Conservation (phyloP, 73 alveolate species). For the Blepharisma stoltei region DNA sequence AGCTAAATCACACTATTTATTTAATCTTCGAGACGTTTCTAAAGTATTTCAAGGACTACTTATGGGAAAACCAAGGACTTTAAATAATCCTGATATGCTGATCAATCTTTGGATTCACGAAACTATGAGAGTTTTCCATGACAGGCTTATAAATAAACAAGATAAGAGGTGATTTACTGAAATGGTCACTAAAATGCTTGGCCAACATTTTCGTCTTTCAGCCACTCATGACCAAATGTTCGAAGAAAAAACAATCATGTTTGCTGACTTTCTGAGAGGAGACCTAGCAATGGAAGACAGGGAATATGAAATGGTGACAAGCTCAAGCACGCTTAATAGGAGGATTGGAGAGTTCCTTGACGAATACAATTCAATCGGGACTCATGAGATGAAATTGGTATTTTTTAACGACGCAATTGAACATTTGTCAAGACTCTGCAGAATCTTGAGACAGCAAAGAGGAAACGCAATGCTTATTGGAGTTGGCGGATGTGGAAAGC, state of each 20-base stretch:
- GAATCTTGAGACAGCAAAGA: slow-evolving; percentile 97
- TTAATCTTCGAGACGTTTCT: slow-evolving; percentile 93
- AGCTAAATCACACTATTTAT: slow-evolving; percentile 94
- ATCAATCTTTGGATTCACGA: slow-evolving; percentile 98
- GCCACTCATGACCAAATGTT: slow-evolving; percentile 82
- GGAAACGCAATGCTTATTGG: slow-evolving; percentile 95
- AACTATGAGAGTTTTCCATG: slow-evolving; percentile 98
- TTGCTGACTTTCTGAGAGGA: slow-evolving; percentile 91
- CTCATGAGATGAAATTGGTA: slow-evolving; percentile 93
- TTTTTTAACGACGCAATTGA: slow-evolving; percentile 75
- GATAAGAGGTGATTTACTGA: slow-evolving; percentile 93
- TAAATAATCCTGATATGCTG: slow-evolving; percentile 45
- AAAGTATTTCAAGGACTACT: slow-evolving; percentile 82
- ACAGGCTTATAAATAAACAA: slow-evolving; percentile 91
- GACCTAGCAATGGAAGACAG: slow-evolving; percentile 89
- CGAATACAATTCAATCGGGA: slow-evolving; percentile 90
- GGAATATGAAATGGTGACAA: slow-evolving; percentile 93
- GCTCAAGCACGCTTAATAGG: slow-evolving; percentile 58
- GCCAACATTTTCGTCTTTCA: slow-evolving; percentile 69
- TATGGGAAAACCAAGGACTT: slow-evolving; percentile 49
- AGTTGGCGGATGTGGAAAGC: slow-evolving; percentile 89
- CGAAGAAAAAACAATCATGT: slow-evolving; percentile 73
- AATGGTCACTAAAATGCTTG: slow-evolving; percentile 59
- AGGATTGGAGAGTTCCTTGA: slow-evolving; percentile 71
- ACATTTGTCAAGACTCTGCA: slow-evolving; percentile 92